phyloP scores from a whole-genome alignment of 1,284 basidiomycete genomes.

The Sphaerobolus stellatus region DNA sequence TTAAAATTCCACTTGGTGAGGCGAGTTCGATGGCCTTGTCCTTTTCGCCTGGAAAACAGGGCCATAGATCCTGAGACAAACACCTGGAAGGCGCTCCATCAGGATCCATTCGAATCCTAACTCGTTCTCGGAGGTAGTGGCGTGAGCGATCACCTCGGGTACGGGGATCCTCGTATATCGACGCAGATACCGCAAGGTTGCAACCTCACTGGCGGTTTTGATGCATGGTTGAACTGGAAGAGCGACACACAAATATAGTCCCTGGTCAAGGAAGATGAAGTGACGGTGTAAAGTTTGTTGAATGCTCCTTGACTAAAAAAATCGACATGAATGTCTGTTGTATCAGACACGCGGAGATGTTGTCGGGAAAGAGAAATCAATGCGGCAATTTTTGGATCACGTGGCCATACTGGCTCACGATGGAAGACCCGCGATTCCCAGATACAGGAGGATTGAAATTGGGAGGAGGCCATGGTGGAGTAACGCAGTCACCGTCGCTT shows the following conservation, averaged over 20 bases:
- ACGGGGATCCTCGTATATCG: not conserved
- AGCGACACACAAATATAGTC: not conserved
- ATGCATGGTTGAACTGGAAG: not conserved
- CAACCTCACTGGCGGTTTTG: not conserved
- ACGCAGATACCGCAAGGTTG: not conserved
- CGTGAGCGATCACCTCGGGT: not conserved
- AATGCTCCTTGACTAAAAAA: not conserved
- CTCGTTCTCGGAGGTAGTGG: not conserved
- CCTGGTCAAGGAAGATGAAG: not conserved
- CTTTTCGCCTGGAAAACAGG: too few species aligned
- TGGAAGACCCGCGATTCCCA: not conserved
- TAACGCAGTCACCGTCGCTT: too few species aligned
- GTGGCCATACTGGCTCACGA: not conserved
- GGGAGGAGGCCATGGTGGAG: not conserved
- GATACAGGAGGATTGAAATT: too few species aligned
- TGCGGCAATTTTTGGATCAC: not conserved
- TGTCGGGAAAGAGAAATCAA: not conserved
- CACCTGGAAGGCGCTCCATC: not conserved
- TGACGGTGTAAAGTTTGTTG: not conserved
- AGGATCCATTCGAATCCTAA: not conserved
- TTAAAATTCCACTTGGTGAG: too few species aligned
- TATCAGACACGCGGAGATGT: not conserved
- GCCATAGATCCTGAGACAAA: not conserved
- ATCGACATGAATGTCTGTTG: not conserved
- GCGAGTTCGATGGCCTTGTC: too few species aligned